Evolutionary conservation across 441 rosid species (phyloP).

Genomic region (Croton laevigatus): DNA sequence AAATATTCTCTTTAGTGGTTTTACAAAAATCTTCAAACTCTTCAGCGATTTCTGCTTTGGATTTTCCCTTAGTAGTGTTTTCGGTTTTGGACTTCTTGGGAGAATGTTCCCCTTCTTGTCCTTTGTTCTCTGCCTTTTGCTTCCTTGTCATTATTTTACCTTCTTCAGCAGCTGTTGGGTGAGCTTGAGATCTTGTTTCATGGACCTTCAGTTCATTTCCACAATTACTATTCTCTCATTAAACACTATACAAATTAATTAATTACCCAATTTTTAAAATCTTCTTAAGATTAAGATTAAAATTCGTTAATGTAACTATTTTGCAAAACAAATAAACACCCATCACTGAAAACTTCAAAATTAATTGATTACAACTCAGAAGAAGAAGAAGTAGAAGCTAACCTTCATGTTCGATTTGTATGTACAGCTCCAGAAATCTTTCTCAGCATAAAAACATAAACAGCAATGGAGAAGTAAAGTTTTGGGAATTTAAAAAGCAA

Average conservation of each 20-base stretch:
- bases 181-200: conserved; percentile 68
- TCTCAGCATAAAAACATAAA: not conserved
- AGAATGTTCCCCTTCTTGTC: conserved; percentile 52
- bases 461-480: not conserved
- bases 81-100: conserved; percentile 58
- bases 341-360: not conserved
- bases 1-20: conserved; percentile 48
- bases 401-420: not conserved
- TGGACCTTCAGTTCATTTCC: conserved; percentile 43
- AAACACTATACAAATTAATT: too few species aligned
- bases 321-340: too few species aligned
- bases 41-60: conserved; percentile 21
- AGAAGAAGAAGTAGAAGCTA: not conserved
- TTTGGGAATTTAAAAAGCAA: not conserved
- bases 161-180: conserved; percentile 46
- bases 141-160: conserved; percentile 66
- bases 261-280: too few species aligned
- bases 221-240: not conserved
- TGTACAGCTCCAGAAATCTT: not conserved
- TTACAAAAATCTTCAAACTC: conserved; percentile 58
- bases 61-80: conserved; percentile 29
- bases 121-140: conserved; percentile 69
- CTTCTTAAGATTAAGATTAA: too few species aligned
- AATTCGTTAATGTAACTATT: too few species aligned
- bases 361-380: not conserved